A percentile compares a stretch with the other conserved stretches of the same genome.
Evolutionary conservation across 2,329 filamentous ascomycete species (phyloP).

Genomic region (Orbilia blumenaviensis): DNA sequence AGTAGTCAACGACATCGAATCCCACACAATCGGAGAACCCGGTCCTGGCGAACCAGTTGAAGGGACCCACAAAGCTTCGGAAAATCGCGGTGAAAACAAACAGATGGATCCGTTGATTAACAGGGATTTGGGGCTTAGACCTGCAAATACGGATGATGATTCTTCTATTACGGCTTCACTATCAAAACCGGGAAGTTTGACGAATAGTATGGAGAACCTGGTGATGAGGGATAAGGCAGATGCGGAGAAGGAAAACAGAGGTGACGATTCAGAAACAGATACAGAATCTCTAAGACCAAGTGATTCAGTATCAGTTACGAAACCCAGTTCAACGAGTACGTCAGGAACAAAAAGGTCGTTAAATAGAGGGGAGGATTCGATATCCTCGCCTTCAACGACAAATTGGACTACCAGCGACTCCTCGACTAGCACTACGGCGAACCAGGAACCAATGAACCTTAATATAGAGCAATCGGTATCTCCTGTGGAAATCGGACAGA

Average conservation of each 20-base stretch:
- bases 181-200: slow-evolving; percentile 24
- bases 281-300: slow-evolving; percentile 29
- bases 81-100: slow-evolving; percentile 21
- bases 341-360: slow-evolving; percentile 16
- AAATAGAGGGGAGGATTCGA: slow-evolving; percentile 12
- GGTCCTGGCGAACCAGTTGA: slow-evolving; percentile 24
- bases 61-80: slow-evolving; percentile 37
- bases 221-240: slow-evolving; percentile 41
- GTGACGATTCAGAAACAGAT: slow-evolving; percentile 21
- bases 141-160: slow-evolving; percentile 19
- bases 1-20: slow-evolving; percentile 47
- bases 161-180: slow-evolving; percentile 2
- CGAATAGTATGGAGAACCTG: slow-evolving; percentile 36
- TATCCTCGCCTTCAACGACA: slow-evolving; percentile 36
- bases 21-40: slow-evolving; percentile 43
- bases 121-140: slow-evolving; percentile 26
- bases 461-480: slow-evolving; percentile 2
- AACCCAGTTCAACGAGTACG: slow-evolving; percentile 9
- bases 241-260: slow-evolving; percentile 38
- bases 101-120: slow-evolving; percentile 41
- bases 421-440: slow-evolving; percentile 11
- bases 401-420: slow-evolving; percentile 48
- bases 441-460: not conserved
- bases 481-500: not conserved
- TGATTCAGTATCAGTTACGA: slow-evolving; percentile 28